phyloP scores from a whole-genome alignment of 1,284 basidiomycete genomes.

The Apiotrichum mycotoxinovorans region DNA sequence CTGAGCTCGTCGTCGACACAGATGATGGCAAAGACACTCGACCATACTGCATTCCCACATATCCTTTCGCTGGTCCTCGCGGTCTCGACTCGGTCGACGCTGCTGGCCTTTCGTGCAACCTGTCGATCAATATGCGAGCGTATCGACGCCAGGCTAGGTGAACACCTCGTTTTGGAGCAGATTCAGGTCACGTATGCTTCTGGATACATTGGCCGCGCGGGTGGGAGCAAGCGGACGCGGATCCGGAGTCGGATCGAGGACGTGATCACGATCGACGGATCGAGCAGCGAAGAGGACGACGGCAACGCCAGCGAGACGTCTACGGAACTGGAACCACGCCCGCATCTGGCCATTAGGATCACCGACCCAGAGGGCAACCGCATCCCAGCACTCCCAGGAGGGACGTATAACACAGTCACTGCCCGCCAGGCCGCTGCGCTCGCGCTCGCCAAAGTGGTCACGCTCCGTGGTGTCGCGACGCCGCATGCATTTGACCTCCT shows the following conservation, averaged over 20 bases:
- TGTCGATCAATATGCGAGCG: not conserved
- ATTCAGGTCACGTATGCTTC: not conserved
- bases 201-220: not conserved
- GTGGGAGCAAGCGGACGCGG: not conserved
- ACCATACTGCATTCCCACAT: not conserved
- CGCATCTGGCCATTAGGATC: not conserved
- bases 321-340: not conserved
- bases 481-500: not conserved
- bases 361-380: not conserved
- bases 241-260: not conserved
- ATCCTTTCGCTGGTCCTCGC: not conserved
- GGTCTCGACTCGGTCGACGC: not conserved
- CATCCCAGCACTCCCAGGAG: not conserved
- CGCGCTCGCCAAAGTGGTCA: not conserved
- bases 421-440: not conserved
- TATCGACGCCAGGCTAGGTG: not conserved
- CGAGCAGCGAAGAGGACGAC: not conserved
- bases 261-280: not conserved
- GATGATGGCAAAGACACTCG: too few species aligned
- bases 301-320: not conserved
- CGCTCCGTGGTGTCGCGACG: not conserved
- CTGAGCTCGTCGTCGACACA: too few species aligned
- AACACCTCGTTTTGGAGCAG: slow-evolving; percentile 1
- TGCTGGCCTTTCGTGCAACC: not conserved
- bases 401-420: not conserved